Percentiles rank a stretch among this genome's conserved stretches.
These are phyloP conservation scores for Dothistroma septosporum DNA, from an alignment of 2,329 filamentous ascomycete genomes.

Conservation along the genomic window DNA sequence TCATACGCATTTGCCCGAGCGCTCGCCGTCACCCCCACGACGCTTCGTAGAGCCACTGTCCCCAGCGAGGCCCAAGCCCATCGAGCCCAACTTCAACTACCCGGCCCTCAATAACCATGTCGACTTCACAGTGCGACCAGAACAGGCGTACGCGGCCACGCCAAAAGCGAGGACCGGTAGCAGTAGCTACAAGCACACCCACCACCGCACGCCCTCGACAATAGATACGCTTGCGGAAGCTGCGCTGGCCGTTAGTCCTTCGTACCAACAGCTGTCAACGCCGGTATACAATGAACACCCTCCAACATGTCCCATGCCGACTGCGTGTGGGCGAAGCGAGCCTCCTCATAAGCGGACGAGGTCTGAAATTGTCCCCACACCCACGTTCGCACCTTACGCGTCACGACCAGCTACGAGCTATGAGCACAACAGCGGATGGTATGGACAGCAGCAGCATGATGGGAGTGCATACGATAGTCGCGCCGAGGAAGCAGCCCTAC, in stretches of 20 bases:
- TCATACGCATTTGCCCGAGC: slow-evolving; percentile 12
- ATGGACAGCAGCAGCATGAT: slow-evolving; percentile 14
- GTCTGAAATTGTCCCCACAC: slow-evolving; percentile 53
- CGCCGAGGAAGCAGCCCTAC: slow-evolving; percentile 45
- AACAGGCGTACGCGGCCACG: slow-evolving; percentile 19
- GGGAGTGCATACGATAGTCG: slow-evolving; percentile 32
- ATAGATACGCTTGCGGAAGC: slow-evolving; percentile 45
- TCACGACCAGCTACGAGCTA: slow-evolving; percentile 48
- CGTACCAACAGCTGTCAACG: slow-evolving; percentile 19
- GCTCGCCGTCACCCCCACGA: slow-evolving; percentile 34
- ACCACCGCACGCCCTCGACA: slow-evolving; percentile 34
- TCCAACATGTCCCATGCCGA: slow-evolving; percentile 21
- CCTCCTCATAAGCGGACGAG: slow-evolving; percentile 58
- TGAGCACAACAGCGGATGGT: slow-evolving; percentile 34
- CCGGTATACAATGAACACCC: slow-evolving; percentile 19
- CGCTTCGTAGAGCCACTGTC: slow-evolving; percentile 36
- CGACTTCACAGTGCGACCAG: slow-evolving; percentile 21
- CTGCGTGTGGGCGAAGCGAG: slow-evolving; percentile 37
- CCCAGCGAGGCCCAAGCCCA: slow-evolving; percentile 26
- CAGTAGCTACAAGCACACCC: slow-evolving; percentile 23
- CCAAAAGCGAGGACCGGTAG: slow-evolving; percentile 18
- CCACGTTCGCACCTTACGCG: slow-evolving; percentile 37
- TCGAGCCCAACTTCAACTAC: slow-evolving; percentile 36
- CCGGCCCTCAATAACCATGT: slow-evolving; percentile 29
- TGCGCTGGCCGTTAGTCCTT: slow-evolving; percentile 40